Percentiles rank a stretch among this genome's conserved stretches.
Evolutionary conservation across 2,329 filamentous ascomycete genomes (phyloP).

Genomic region (Aspergillus alliaceus): DNA sequence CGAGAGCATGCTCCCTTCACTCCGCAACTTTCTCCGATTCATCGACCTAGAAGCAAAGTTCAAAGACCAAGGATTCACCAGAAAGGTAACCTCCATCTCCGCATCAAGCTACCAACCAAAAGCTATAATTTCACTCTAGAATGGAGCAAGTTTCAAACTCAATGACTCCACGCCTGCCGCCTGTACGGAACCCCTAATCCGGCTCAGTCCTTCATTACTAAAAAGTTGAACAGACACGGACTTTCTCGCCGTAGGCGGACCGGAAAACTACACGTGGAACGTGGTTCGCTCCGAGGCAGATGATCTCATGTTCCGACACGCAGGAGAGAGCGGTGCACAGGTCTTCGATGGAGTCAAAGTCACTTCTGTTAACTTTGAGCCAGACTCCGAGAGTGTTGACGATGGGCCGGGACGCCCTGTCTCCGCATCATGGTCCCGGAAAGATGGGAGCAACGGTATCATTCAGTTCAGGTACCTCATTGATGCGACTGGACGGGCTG

Average conservation of each 20-base stretch:
- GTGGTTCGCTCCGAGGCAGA: conserved; percentile 31
- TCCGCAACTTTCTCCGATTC: conserved; percentile 47
- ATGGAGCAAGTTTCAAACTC: too few relatives aligned
- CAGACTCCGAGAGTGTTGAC: not conserved
- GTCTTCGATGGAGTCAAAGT: not conserved
- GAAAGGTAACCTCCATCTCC: not conserved
- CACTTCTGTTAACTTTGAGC: not conserved
- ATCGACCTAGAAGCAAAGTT: conserved; percentile 41
- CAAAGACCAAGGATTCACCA: conserved; percentile 2
- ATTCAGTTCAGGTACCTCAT: conserved; percentile 47
- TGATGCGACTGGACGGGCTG: conserved; percentile 49
- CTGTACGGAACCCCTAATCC: too few relatives aligned
- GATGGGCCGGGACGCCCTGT: not conserved
- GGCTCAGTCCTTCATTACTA: not conserved
- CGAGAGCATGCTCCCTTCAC: conserved; percentile 38
- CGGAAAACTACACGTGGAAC: conserved; percentile 26
- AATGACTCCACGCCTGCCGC: too few relatives aligned
- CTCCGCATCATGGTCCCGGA: conserved; percentile 1
- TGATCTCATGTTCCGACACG: conserved; percentile 29
- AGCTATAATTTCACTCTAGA: not conserved
- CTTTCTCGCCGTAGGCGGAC: conserved; percentile 22
- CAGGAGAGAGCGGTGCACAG: conserved; percentile 24
- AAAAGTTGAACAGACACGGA: conserved; percentile 20
- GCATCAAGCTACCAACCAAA: not conserved
- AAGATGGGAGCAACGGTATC: not conserved